phyloP scores from a whole-genome alignment of 495 filamentous ascomycete genomes.

The Lindgomyces ingoldianus region DNA sequence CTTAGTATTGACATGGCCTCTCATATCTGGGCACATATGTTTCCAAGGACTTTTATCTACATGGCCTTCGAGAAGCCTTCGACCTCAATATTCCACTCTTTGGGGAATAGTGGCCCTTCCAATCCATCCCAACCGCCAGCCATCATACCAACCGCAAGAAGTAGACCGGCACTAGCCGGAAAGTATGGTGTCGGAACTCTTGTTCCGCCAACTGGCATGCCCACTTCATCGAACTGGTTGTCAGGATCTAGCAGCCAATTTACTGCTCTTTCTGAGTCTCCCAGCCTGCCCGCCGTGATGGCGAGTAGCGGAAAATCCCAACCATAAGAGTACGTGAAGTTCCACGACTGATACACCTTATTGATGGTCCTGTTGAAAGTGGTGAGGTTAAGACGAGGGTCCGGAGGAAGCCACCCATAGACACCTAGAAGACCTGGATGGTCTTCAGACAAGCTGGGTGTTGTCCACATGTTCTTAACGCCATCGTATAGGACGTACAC shows the following conservation, averaged over 20 bases:
- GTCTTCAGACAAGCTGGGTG: constrained; percentile 49
- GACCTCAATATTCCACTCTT: constrained; percentile 49
- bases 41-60: constrained; percentile 2
- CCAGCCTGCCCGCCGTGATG: constrained; percentile 54
- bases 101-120: constrained; percentile 48
- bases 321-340: constrained; percentile 52
- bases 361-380: constrained; percentile 49
- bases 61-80: constrained; percentile 48
- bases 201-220: constrained; percentile 54
- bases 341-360: constrained; percentile 51
- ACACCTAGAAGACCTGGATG: constrained; percentile 56
- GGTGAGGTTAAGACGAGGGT: constrained; percentile 45
- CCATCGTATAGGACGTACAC: constrained; percentile 56
- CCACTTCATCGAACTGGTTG: constrained; percentile 55
- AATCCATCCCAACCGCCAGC: constrained; percentile 48
- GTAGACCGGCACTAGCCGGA: constrained; percentile 50
- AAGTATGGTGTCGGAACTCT: constrained; percentile 60
- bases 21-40: too few species aligned
- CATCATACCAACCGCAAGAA: constrained; percentile 58
- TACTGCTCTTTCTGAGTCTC: constrained; percentile 51
- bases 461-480: constrained; percentile 53
- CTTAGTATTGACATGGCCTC: too few species aligned
- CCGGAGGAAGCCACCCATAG: constrained; percentile 52
- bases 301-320: constrained; percentile 59
- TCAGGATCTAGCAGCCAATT: constrained; percentile 52